Evolutionary conservation across 306 rosid species (phyloP), one percentile per base, ranked within the genome.

Genomic region (Boehmeria nivea): DNA sequence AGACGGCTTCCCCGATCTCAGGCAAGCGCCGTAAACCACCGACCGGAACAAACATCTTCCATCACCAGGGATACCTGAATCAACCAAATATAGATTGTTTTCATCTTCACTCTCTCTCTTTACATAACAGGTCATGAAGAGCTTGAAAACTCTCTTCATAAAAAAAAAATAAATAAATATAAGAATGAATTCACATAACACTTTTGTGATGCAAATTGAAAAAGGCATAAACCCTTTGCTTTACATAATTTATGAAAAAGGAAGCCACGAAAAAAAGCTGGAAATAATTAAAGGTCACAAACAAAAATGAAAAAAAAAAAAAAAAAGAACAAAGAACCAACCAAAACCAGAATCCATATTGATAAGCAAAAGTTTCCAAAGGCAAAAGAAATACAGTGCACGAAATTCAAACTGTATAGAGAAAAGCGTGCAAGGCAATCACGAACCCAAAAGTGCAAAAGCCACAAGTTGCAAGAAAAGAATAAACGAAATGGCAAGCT

Each of bases 11-110:
- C 97, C 94, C 25, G 38, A 22, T 75, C 89, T 81, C 49, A 81
- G 65, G 61, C 81, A 54, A 33, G 90, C 84, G 36, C 97, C 86
- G 44, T 77, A 79, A 6, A 76, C 83, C 59, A 89, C 77, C 16
- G 97, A 83, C 54, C 97, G 79, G 60, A 89, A 89, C 77, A 89
- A 61, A 61, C 97, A 89, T 67, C 97, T 83, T 53, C 95, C 97
- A 51, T 89, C 97, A 48, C 95, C 94, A 13, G 81, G 77, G 59
- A 89, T 79, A 19, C 80, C 97, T 89, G 66, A 21, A 34, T 26
- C 43, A 50, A 60, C 18, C 43, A 66, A 61, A 66, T 34, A n/a
- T 14, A 17, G 12, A 26, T 11, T 20, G 43, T 12, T 3, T 2
- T 40, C 44, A 40, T 40, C 16, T 37, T 58, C 52, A 39, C n/a